phyloP scores from a whole-genome alignment of 495 filamentous ascomycete species.

The Parathielavia appendiculata region DNA sequence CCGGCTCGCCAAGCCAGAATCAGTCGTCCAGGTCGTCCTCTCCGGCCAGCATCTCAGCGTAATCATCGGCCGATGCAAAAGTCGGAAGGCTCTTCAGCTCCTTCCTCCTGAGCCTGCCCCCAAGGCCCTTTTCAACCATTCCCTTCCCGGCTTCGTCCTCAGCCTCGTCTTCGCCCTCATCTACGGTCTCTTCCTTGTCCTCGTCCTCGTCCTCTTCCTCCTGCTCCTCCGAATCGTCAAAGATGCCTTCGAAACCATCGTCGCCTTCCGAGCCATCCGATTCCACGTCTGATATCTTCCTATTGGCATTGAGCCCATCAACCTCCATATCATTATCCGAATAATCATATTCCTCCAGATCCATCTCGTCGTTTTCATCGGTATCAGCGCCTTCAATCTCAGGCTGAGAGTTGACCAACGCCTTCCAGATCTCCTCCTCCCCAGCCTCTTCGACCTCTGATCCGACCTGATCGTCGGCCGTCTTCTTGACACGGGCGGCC shows the following conservation, averaged over 20 bases:
- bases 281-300: constrained; percentile 38
- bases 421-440: constrained; percentile 85
- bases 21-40: constrained; percentile 51
- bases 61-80: constrained; percentile 90
- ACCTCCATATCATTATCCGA: constrained; percentile 44
- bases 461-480: constrained; percentile 36
- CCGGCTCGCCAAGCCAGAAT: not conserved
- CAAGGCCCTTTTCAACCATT: constrained; percentile 30
- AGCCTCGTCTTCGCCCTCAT: constrained; percentile 28
- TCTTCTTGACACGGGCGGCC: constrained; percentile 53
- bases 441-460: constrained; percentile 50
- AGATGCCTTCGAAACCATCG: constrained; percentile 36
- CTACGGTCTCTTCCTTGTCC: constrained; percentile 26
- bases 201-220: constrained; percentile 38
- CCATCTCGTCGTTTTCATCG: constrained; percentile 45
- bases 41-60: constrained; percentile 74
- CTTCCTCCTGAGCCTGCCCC: constrained; percentile 62
- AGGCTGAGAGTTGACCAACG: constrained; percentile 57
- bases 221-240: constrained; percentile 38
- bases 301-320: constrained; percentile 18
- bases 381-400: constrained; percentile 57
- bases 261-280: constrained; percentile 43
- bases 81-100: constrained; percentile 84
- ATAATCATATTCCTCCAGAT: constrained; percentile 47
- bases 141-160: constrained; percentile 25